A percentile compares a stretch with the other conserved stretches of the same genome.
Conservation (phyloP, 2,329 filamentous ascomycete species). For the Aureobasidium lini region DNA sequence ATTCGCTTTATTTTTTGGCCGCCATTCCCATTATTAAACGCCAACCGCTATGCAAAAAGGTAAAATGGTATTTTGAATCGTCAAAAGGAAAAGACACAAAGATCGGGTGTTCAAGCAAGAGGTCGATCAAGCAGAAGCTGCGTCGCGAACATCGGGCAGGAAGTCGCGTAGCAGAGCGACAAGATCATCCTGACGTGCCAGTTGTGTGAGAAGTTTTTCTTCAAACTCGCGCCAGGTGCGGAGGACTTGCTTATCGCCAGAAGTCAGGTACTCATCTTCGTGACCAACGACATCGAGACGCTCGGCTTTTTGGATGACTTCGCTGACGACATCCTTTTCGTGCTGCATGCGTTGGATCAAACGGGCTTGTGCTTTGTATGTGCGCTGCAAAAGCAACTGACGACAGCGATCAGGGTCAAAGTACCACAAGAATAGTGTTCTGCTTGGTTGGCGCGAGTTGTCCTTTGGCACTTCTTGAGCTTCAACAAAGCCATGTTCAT, state of each 20-base stretch:
- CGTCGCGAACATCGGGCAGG: conserved; percentile 15
- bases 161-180: conserved; percentile 73
- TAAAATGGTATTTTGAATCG: conserved; percentile 1
- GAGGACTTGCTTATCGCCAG: conserved; percentile 63
- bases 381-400: conserved; percentile 64
- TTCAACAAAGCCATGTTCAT: conserved; percentile 78
- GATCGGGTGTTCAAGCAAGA: background rate
- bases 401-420: conserved; percentile 71
- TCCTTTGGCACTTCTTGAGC: conserved; percentile 93
- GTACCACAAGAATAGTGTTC: conserved; percentile 87
- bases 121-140: background rate
- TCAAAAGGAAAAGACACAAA: background rate
- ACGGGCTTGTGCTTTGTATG: conserved; percentile 84
- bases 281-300: conserved; percentile 78
- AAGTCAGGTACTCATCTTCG: conserved; percentile 70
- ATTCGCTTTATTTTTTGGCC: background rate
- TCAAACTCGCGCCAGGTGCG: conserved; percentile 56
- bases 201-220: conserved; percentile 68
- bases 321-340: conserved; percentile 63
- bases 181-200: conserved; percentile 75
- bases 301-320: conserved; percentile 72
- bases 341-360: conserved; percentile 72
- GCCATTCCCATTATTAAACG: background rate
- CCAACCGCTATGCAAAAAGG: conserved; percentile 13
- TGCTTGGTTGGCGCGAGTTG: conserved; percentile 68